Evolutionary conservation across 805 yeast genomes (phyloP).

Genomic region (Yueomyces sinensis): DNA sequence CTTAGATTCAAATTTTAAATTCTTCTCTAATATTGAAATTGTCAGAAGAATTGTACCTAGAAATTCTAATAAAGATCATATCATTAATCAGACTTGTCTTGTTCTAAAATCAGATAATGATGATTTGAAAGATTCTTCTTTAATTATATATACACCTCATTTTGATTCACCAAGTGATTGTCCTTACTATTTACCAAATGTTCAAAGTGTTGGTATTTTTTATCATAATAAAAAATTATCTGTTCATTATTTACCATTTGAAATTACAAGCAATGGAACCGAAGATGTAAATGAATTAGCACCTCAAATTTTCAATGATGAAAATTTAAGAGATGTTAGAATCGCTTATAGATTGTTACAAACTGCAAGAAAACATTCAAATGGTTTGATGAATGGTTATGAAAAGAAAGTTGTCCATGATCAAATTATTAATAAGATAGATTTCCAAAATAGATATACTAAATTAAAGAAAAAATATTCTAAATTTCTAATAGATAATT

Average conservation of each 20-base stretch:
- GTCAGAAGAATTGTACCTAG: slow-evolving; percentile 87
- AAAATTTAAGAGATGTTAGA: slow-evolving; percentile 51
- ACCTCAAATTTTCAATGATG: slow-evolving; percentile 5
- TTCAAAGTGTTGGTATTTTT: slow-evolving; percentile 62
- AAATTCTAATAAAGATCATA: slow-evolving; percentile 73
- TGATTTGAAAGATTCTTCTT: slow-evolving; percentile 26
- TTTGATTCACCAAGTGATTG: slow-evolving; percentile 41
- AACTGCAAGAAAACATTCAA: slow-evolving; percentile 74
- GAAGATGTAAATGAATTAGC: slow-evolving; percentile 23
- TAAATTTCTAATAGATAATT: slow-evolving; percentile 53
- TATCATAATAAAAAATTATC: slow-evolving; percentile 38
- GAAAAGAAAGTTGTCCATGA: slow-evolving; percentile 84
- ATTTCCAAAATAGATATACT: slow-evolving; percentile 74
- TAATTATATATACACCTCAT: slow-evolving; percentile 73
- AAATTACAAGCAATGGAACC: slow-evolving; percentile 48
- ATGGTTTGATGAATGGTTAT: slow-evolving; percentile 74
- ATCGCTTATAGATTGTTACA: slow-evolving; percentile 70
- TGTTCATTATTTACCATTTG: slow-evolving; percentile 63
- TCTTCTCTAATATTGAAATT: slow-evolving; percentile 22
- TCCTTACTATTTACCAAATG: slow-evolving; percentile 87
- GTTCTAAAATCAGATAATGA: slow-evolving; percentile 24
- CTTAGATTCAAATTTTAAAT: neutral
- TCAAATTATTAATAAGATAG: slow-evolving; percentile 64
- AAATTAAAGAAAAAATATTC: slow-evolving; percentile 74
- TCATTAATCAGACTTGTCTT: slow-evolving; percentile 76